A percentile compares a stretch with the other conserved stretches of the same genome.
Evolutionary conservation across 1,284 basidiomycete genomes (phyloP).

Genomic region (Bondarzewia mesenterica): DNA sequence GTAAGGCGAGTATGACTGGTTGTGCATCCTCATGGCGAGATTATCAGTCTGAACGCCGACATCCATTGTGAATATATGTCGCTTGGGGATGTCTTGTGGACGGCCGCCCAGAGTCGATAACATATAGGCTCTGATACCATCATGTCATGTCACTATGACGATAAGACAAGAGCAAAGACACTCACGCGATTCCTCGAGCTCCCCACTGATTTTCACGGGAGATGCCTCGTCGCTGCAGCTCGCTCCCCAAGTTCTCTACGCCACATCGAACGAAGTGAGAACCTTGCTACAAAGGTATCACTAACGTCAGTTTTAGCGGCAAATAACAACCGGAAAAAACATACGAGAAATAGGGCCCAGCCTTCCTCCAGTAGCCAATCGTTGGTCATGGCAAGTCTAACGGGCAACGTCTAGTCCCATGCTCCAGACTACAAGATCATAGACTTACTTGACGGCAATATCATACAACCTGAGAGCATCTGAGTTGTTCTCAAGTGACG

Average conservation of each 20-base stretch:
- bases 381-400: constrained; percentile 51
- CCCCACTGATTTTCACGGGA: constrained; percentile 62
- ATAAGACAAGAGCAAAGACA: constrained; percentile 4
- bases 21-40: constrained; percentile 27
- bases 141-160: constrained; percentile 3
- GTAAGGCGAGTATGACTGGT: constrained; percentile 22
- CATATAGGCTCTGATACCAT: constrained; percentile 39
- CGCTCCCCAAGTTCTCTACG: constrained; percentile 55
- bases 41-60: constrained; percentile 57
- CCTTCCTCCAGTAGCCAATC: constrained; percentile 67
- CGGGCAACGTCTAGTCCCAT: neutral
- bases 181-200: constrained; percentile 61
- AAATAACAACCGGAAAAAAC: no score
- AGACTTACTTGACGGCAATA: constrained; percentile 54
- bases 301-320: no score
- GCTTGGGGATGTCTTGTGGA: constrained; percentile 39
- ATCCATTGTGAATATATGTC: constrained; percentile 48
- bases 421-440: constrained; percentile 11
- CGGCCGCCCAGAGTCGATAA: constrained; percentile 35
- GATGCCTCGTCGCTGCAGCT: constrained; percentile 58
- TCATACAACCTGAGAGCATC: constrained; percentile 61
- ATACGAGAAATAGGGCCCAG: constrained; percentile 57
- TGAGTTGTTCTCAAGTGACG: constrained; percentile 43
- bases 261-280: constrained; percentile 60
- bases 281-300: no score